Conservation (phyloP, 2,329 filamentous ascomycete genomes). For the Coniochaeta ligniaria region DNA sequence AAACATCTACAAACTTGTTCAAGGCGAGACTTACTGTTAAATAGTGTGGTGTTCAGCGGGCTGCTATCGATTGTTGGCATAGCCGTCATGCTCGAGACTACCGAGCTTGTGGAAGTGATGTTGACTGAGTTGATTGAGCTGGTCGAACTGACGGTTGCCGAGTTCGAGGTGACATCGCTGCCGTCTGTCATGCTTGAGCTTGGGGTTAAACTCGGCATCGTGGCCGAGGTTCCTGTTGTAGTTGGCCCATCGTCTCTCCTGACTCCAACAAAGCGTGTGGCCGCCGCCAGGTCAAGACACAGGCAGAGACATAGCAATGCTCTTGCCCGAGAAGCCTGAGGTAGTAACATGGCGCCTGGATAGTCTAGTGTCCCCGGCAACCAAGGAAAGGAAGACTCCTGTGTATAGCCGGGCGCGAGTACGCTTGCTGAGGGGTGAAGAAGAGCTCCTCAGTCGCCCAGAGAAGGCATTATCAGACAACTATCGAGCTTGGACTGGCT, state of each 20-base stretch:
- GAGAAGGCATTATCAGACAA: not conserved
- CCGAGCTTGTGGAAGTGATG: not conserved
- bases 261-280: not conserved
- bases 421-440: not conserved
- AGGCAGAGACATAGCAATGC: constrained; percentile 12
- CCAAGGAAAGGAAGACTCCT: not conserved
- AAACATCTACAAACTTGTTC: not conserved
- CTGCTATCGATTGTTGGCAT: constrained; percentile 4
- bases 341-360: constrained; percentile 2
- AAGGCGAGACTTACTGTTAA: constrained; percentile 16
- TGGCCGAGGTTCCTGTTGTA: not conserved
- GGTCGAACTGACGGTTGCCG: constrained; percentile 2
- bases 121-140: not conserved
- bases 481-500: not conserved
- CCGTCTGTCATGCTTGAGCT: not conserved
- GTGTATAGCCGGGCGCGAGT: not conserved
- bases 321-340: constrained; percentile 4
- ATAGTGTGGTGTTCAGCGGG: constrained; percentile 12
- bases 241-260: constrained; percentile 7
- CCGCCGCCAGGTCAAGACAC: constrained; percentile 4
- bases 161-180: constrained; percentile 1
- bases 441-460: not conserved
- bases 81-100: not conserved
- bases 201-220: constrained; percentile 4
- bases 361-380: not conserved